Evolutionary conservation across 1,284 basidiomycete genomes (phyloP).

Genomic region (Trichosporon faecale): DNA sequence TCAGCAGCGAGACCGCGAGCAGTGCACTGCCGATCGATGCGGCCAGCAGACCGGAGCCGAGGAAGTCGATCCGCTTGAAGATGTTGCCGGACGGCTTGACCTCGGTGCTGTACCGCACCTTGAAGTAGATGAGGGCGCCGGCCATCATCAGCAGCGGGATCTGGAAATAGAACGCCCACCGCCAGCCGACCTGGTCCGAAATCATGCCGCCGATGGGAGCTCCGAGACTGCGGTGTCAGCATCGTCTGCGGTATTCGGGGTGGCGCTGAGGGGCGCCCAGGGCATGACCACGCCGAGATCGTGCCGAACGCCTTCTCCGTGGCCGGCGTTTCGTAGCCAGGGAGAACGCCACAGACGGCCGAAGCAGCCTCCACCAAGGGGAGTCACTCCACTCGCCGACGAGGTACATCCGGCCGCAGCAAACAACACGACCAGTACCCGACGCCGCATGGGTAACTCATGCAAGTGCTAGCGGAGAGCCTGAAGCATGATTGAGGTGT

Average conservation of each 20-base stretch:
- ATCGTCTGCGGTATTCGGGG: not conserved
- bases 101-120: constrained; percentile 57
- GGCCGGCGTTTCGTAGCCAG: no score
- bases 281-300: no score
- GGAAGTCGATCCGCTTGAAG: constrained; percentile 72
- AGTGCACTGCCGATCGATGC: constrained; percentile 68
- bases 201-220: constrained; percentile 86
- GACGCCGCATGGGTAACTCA: no score
- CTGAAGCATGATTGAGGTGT: not conserved
- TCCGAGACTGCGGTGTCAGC: constrained; percentile 62
- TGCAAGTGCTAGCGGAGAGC: not conserved
- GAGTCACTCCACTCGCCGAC: no score
- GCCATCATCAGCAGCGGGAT: constrained; percentile 70
- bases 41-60: constrained; percentile 76
- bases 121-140: constrained; percentile 64
- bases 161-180: constrained; percentile 61
- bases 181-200: constrained; percentile 77
- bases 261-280: not conserved
- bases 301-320: no score
- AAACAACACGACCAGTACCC: no score
- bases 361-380: no score
- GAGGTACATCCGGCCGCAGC: no score
- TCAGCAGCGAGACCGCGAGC: constrained; percentile 71
- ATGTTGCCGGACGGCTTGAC: constrained; percentile 48
- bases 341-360: no score